Evolutionary conservation across 2,329 filamentous ascomycete genomes (phyloP).

Genomic region (Monilinia laxa): DNA sequence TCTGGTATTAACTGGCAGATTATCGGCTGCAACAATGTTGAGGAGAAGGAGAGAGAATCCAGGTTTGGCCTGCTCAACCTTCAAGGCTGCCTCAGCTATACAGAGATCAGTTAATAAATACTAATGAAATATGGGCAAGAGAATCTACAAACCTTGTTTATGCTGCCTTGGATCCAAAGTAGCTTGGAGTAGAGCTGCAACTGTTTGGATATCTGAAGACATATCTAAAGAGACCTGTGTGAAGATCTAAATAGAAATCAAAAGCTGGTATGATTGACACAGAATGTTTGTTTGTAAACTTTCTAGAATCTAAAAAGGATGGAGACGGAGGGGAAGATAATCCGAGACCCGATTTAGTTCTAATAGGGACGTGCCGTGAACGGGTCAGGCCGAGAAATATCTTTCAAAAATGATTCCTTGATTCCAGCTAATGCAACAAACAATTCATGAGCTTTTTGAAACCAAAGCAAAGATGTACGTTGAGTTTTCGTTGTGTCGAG

Average conservation of each 20-base stretch:
- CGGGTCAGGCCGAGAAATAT: constrained; percentile 2
- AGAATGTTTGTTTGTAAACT: constrained; percentile 25
- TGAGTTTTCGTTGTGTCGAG: neutral
- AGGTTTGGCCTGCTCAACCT: constrained; percentile 75
- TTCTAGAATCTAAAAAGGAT: constrained; percentile 22
- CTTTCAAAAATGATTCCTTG: constrained; percentile 15
- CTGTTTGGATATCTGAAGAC: constrained; percentile 58
- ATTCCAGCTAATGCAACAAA: constrained; percentile 12
- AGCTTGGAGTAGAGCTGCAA: constrained; percentile 84
- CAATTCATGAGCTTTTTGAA: constrained; percentile 19
- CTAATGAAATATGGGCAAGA: constrained; percentile 35
- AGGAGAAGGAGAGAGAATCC: constrained; percentile 87
- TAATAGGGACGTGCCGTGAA: neutral
- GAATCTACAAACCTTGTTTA: constrained; percentile 70
- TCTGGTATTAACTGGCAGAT: constrained; percentile 73
- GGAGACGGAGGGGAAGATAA: constrained; percentile 19
- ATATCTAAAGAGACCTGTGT: constrained; percentile 45
- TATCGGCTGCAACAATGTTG: constrained; percentile 79
- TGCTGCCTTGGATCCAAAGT: constrained; percentile 86
- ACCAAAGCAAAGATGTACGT: constrained; percentile 18
- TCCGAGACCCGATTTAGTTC: constrained; percentile 8
- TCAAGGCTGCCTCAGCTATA: constrained; percentile 77
- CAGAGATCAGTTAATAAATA: constrained; percentile 29
- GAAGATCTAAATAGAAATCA: constrained; percentile 15
- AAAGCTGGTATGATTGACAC: constrained; percentile 15